Conservation (phyloP, 73 alveolate genomes). For the Paramecium sonneborni region DNA sequence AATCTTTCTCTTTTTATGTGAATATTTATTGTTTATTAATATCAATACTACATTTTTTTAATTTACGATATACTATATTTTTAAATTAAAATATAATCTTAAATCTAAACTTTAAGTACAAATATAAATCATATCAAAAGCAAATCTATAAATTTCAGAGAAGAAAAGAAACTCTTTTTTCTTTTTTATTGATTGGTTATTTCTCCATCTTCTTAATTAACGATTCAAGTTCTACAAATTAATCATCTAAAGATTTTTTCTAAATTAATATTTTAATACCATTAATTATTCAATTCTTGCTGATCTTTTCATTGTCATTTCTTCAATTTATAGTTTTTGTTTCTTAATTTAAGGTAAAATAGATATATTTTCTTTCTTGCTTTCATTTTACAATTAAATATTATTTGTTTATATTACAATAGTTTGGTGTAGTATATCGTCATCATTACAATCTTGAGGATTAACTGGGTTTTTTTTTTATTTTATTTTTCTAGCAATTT, state of each 20-base stretch:
- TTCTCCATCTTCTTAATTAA: neutral
- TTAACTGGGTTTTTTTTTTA: neutral
- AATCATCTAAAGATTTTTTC: neutral
- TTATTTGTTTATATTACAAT: neutral
- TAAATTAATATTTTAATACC: slow-evolving; percentile 27
- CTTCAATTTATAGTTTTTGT: neutral
- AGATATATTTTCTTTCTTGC: neutral
- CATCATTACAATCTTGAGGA: slow-evolving; percentile 6
- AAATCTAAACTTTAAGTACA: neutral
- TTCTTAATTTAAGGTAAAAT: neutral
- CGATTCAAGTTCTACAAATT: neutral
- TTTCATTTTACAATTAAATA: neutral
- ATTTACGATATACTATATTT: neutral
- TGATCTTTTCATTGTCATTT: neutral
- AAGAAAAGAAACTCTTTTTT: neutral
- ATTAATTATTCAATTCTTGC: neutral
- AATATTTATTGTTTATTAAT: too few relatives aligned
- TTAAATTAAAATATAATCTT: neutral
- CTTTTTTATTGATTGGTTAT: neutral
- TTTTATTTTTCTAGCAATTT: neutral
- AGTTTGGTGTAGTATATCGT: neutral
- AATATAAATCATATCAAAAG: neutral
- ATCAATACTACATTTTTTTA: too few relatives aligned
- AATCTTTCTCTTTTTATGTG: too few relatives aligned
- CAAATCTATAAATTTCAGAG: neutral